Base-by-base conservation (phyloP, 1,284 basidiomycete genomes). In the Fomitopsis palustris region DNA sequence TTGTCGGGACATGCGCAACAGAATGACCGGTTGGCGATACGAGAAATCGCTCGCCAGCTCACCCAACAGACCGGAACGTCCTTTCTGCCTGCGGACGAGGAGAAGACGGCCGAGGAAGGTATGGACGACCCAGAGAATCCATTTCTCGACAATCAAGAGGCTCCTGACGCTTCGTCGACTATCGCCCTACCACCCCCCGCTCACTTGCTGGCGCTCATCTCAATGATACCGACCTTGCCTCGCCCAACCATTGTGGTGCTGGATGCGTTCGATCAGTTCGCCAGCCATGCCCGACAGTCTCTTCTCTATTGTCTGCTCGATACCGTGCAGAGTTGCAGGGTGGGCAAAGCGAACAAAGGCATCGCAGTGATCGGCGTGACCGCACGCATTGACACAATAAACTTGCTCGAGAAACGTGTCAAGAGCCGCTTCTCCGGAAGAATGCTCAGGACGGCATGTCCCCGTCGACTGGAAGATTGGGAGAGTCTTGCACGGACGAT, bases 391-490 rank as follows among this genome's bases (percentile, higher is more conserved):
- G 94, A 97, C 67, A 90, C 92, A n/a, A 82, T 96, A 60, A 90
- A 92, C 58, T 75, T 93, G 9, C 78, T 98, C 6, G 95, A 98
- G 73, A 98, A 98, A 72, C 83, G 95, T 52, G 95, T 98, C 54
- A 96, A 97, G 74, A 96, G 93, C 64, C 85, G 95, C 6, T 98
- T 97, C 75, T 96, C 95, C 4, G 93, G 94, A 38, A 82, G 95
- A 53, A 91, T 95, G 67, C 81, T 95, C 63, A 84, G 92, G 55
- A 87, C 92, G 7, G 80, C 84, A 0, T 83, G 87, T 21, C 85
- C 88, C 0, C 68, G 77, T 6, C 75, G 74, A 12, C 62, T 85
- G 4, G 69, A 77, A 6, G 72, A 76, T 27, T 93, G 90, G 86
- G 70, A 81, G 6, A 68, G 65, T 12, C 65, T 87, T 4, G 71